Base-by-base conservation (phyloP, 208 protist genomes). In the Trypanosoma congolense region DNA sequence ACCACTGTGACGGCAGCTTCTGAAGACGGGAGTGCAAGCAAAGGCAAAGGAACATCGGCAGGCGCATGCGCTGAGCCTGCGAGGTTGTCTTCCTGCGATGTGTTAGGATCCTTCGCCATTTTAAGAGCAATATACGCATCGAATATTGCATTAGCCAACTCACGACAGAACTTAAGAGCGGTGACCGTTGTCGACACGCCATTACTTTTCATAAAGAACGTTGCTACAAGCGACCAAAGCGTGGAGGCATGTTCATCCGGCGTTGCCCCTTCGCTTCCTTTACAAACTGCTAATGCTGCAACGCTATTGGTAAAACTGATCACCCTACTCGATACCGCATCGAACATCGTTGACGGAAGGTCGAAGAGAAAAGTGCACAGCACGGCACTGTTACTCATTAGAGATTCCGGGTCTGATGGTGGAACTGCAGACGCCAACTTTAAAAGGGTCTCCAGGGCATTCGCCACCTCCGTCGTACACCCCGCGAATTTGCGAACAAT, bases 361-460 rank as follows among this genome's bases (percentile, higher is more conserved):
- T 57, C 55, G 18, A 21, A 62, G 1, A 69, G 10, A 69, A 61
- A 61, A 21, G 48, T 30, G 21, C 46, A 50, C 18, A 69, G 31
- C 1, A 69, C 47, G 38, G 3, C 45, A 41, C 40, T 44, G 31
- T 51, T 57, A 10, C 9, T 25, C 10, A 24, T 22, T 4, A 55
- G 4, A n/a, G 42, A 46, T 25, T 9, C 18, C 6, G 59, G 26
- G 12, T 5, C 12, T 0, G 35, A 26, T 24, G 18, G 6, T 12
- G 38, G 2, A 4, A 33, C 28, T 38, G 40, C 24, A 8, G 21
- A 33, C 21, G 45, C 42, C 19, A 69, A 22, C 19, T 24, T 19
- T 2, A 69, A 30, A 1, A 69, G 30, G 6, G 48, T 35, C 3
- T 24, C 45, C 10, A 69, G 10, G 4, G 54, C 25, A 28, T 49